Evolutionary conservation across 2,329 filamentous ascomycete genomes (phyloP).

Genomic region (Pseudopyrenochaeta lycopersici): DNA sequence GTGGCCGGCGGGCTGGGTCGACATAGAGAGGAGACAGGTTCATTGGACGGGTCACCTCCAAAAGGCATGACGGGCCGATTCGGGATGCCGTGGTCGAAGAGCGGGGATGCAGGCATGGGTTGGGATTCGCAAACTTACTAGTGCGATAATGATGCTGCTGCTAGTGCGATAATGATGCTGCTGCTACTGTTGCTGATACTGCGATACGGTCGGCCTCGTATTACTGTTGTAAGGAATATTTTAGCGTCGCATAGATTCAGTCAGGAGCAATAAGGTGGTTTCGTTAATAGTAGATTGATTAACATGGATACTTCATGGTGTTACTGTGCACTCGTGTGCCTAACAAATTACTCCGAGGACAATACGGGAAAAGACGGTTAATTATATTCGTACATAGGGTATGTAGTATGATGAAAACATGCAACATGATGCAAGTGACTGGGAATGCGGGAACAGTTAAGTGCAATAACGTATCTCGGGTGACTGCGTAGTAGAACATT

Average conservation of each 20-base stretch:
- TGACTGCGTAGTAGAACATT: neutral
- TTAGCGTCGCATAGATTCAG: too few species aligned
- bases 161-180: neutral
- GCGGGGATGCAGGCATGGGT: neutral
- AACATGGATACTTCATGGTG: neutral
- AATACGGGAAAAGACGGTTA: constrained; percentile 1
- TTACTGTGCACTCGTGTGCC: neutral
- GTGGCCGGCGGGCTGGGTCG: too few species aligned
- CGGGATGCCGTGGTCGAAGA: constrained; percentile 4
- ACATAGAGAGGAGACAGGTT: neutral
- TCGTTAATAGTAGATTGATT: neutral
- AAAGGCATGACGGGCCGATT: constrained; percentile 2
- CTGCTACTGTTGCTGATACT: neutral
- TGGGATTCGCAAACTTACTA: neutral
- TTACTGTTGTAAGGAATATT: neutral
- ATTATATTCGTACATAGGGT: constrained; percentile 25
- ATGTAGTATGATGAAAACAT: constrained; percentile 2
- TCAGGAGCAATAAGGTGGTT: too few species aligned
- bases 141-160: neutral
- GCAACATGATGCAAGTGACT: neutral
- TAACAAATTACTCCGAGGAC: neutral
- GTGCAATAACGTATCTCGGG: constrained; percentile 6
- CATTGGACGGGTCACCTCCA: neutral
- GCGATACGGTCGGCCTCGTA: neutral
- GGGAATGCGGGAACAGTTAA: constrained; percentile 3